phyloP scores from a whole-genome alignment of 1,284 basidiomycete species.

The Apiotrichum veenhuisii region DNA sequence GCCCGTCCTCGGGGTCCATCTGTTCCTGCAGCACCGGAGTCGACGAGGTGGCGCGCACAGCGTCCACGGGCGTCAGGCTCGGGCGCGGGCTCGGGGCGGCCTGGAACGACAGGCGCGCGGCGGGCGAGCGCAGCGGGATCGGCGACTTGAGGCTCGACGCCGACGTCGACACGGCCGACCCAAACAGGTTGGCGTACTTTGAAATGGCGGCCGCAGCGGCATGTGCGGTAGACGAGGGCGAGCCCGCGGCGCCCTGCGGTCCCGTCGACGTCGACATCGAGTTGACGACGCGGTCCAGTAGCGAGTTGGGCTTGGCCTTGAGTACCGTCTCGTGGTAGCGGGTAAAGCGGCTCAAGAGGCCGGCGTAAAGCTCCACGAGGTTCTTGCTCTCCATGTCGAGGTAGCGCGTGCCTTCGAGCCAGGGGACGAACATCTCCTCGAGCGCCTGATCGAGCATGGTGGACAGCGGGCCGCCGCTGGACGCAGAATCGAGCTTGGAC shows the following conservation, averaged over 20 bases:
- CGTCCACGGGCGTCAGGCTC: slow-evolving; percentile 1
- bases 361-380: slow-evolving; percentile 75
- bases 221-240: slow-evolving; percentile 55
- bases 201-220: slow-evolving; percentile 60
- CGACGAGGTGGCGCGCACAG: slow-evolving; percentile 1
- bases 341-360: slow-evolving; percentile 71
- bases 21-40: slow-evolving; percentile 12
- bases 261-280: slow-evolving; percentile 75
- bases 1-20: slow-evolving; percentile 67
- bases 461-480: slow-evolving; percentile 53
- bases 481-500: slow-evolving; percentile 14
- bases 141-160: slow-evolving; percentile 20
- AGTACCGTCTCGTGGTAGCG: slow-evolving; percentile 78
- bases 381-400: slow-evolving; percentile 88
- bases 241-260: slow-evolving; percentile 50
- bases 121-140: slow-evolving; percentile 5
- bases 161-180: slow-evolving; percentile 34
- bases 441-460: slow-evolving; percentile 89
- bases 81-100: slow-evolving; percentile 9
- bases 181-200: slow-evolving; percentile 70
- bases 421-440: slow-evolving; percentile 94
- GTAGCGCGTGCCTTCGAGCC: slow-evolving; percentile 86
- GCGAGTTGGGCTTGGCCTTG: slow-evolving; percentile 75
- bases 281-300: slow-evolving; percentile 88
- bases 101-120: slow-evolving; percentile 13